These are phyloP conservation scores for Lophium mytilinum DNA, from an alignment of 495 filamentous ascomycete species.

Conservation along the genomic window DNA sequence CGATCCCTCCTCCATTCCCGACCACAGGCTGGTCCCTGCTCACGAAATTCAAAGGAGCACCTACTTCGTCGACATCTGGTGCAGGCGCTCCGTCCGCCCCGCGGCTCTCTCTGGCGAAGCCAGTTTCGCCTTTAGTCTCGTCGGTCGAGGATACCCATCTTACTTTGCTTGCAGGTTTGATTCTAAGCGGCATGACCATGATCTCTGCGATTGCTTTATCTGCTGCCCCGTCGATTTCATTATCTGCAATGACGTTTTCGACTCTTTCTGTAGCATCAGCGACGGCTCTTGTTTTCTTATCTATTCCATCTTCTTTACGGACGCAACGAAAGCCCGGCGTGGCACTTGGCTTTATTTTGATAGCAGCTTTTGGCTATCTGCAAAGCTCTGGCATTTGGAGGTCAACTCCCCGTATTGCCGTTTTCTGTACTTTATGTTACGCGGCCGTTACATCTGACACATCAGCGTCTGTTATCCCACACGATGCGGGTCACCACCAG, in stretches of 20 bases:
- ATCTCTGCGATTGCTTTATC: conserved; percentile 19
- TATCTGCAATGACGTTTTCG: conserved; percentile 20
- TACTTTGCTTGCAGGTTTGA: conserved; percentile 27
- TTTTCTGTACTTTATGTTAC: conserved; percentile 19
- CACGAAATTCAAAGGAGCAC: conserved; percentile 1
- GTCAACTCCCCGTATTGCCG: background rate
- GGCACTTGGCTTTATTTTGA: conserved; percentile 11
- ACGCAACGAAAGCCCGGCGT: conserved; percentile 16
- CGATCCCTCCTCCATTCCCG: conserved; percentile 24
- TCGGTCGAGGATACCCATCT: conserved; percentile 26
- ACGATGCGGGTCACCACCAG: conserved; percentile 17
- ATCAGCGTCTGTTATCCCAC: conserved; percentile 1
- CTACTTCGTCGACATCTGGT: background rate
- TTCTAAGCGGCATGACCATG: conserved; percentile 23
- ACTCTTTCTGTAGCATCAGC: conserved; percentile 25
- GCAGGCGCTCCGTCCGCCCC: background rate
- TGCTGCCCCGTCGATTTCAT: conserved; percentile 13
- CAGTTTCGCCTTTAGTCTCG: conserved; percentile 15
- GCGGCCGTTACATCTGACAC: conserved; percentile 26
- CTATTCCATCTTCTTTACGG: conserved; percentile 24
- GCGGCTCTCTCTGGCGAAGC: conserved; percentile 14
- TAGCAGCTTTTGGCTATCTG: background rate
- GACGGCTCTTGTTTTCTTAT: conserved; percentile 24
- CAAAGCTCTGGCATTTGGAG: conserved; percentile 2
- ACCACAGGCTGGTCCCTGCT: conserved; percentile 15